Evolutionary conservation across 1,284 basidiomycete species (phyloP), one percentile per base, ranked within the genome.

Genomic region (Apiotrichum mycotoxinovorans): DNA sequence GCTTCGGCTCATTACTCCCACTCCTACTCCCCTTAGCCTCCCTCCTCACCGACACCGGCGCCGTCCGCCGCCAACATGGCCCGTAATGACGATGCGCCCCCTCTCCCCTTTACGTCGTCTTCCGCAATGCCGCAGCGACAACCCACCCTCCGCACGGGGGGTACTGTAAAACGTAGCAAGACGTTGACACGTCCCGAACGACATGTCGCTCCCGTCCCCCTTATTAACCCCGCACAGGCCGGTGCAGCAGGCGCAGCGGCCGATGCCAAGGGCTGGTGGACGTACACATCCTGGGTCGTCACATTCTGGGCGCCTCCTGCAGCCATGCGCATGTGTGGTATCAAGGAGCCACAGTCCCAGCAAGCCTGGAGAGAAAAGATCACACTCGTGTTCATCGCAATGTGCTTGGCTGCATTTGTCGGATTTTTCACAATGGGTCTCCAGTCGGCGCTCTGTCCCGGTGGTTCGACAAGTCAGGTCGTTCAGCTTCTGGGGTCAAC

Each of bases 341-440:
- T 98, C 74, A 87, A 84, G 69, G 90, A 93, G 73, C 83, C 83
- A 71, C 80, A 83, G 52, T 81, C 85, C 58, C 82, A 85, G 63
- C 91, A 97, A 78, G 96, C 96, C 1, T 99, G 96, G 96, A 84
- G 96, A 66, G 96, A 99, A 78, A 99, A 98, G 81, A 85, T 97
- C 59, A 85, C 93, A 8, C 83, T 99, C 10, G 97, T 93, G 74
- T 85, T 88, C 75, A 87, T 96, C 69, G 89, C 92, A 52, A 67
- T 85, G 57, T 34, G 91, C 25, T 78, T 97, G 25, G 96, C 93
- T 65, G 87, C 81, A 23, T 77, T 83, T 48, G 84, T 98, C 52
- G 95, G 90, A 11, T 99, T 98, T 76, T 83, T 88, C 58, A 98
- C 96, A 46, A 91, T 99, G 71, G 96, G 94, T 20, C 85, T 97